Evolutionary conservation across 208 protist species (phyloP).

Genomic region (Naegleria gruberi): DNA sequence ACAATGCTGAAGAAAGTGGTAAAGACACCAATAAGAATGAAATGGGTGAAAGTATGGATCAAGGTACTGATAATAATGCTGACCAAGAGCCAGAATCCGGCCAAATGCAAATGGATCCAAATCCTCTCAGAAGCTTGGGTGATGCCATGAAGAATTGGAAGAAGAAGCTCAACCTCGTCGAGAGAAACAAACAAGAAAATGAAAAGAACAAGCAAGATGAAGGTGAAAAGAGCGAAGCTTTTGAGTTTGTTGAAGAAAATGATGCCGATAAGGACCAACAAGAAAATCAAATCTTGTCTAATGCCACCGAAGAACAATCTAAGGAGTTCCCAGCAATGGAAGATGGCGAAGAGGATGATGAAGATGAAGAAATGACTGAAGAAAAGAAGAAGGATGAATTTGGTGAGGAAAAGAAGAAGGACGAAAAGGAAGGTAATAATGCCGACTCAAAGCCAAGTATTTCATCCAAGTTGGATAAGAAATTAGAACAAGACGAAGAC

Average conservation of each 20-base stretch:
- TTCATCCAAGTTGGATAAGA: background rate
- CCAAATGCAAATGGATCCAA: conserved; percentile 39
- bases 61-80: conserved; percentile 34
- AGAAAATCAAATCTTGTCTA: conserved; percentile 28
- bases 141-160: conserved; percentile 56
- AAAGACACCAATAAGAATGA: conserved; percentile 31
- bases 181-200: conserved; percentile 37
- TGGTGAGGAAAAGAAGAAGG: conserved; percentile 38
- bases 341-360: conserved; percentile 38
- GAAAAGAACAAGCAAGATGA: conserved; percentile 52
- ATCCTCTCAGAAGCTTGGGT: conserved; percentile 46
- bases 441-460: conserved; percentile 21
- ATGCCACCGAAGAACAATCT: conserved; percentile 36
- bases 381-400: conserved; percentile 48
- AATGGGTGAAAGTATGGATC: conserved; percentile 25
- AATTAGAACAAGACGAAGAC: conserved; percentile 32
- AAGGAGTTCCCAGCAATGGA: conserved; percentile 30
- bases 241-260: conserved; percentile 42
- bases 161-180: conserved; percentile 49
- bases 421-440: conserved; percentile 23
- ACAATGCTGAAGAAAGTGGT: conserved; percentile 15
- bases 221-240: conserved; percentile 51
- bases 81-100: conserved; percentile 39
- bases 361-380: conserved; percentile 39
- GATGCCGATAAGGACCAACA: conserved; percentile 33